Conservation (phyloP, 208 protist genomes). For the Acanthamoeba castellanii region DNA sequence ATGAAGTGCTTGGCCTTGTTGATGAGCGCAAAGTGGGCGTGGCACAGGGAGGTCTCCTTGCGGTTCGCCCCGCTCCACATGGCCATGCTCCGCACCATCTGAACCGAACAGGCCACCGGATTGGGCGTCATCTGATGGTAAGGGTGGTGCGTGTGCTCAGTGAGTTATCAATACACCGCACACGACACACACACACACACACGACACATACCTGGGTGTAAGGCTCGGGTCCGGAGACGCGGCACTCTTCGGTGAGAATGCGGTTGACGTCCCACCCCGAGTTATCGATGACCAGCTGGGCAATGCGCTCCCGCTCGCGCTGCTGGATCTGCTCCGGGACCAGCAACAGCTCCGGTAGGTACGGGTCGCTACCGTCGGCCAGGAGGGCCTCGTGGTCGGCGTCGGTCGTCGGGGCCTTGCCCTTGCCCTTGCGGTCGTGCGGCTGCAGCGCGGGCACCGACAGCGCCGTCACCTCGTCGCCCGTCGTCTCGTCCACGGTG, state of each 20-base stretch:
- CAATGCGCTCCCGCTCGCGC: constrained; percentile 35
- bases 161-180: not conserved
- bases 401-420: not conserved
- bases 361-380: not conserved
- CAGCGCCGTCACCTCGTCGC: not conserved
- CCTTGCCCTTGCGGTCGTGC: constrained; percentile 1
- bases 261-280: constrained; percentile 43
- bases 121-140: not conserved
- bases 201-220: constrained; percentile 12
- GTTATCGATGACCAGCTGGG: not conserved
- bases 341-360: not conserved
- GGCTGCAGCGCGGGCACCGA: not conserved
- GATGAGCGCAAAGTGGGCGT: constrained; percentile 79
- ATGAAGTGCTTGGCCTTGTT: constrained; percentile 82
- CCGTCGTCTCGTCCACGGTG: constrained; percentile 6
- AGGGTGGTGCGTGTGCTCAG: not conserved
- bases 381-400: not conserved
- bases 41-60: constrained; percentile 60
- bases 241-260: constrained; percentile 36
- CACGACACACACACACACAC: not conserved
- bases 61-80: constrained; percentile 47
- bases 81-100: constrained; percentile 39
- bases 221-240: not conserved
- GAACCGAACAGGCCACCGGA: constrained; percentile 22
- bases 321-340: not conserved